Conservation (phyloP, 2,329 filamentous ascomycete genomes). For the Fusarium algeriense region DNA sequence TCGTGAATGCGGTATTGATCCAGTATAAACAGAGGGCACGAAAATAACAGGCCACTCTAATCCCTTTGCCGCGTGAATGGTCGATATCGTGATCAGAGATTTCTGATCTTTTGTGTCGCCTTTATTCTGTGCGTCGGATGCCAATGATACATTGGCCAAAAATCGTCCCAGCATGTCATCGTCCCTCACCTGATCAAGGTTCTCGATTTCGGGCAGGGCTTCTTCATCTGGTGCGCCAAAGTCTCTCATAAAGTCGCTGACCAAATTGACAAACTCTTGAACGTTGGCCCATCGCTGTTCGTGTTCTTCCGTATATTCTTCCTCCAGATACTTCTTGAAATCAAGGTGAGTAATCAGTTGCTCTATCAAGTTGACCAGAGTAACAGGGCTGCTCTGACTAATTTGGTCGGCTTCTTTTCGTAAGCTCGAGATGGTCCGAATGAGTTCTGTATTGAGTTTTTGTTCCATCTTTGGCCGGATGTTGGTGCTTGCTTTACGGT, state of each 20-base stretch:
- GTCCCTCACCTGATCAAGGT: slow-evolving; percentile 75
- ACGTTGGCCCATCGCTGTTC: slow-evolving; percentile 90
- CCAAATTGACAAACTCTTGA: slow-evolving; percentile 85
- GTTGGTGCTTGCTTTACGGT: slow-evolving; percentile 60
- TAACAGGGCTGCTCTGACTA: slow-evolving; percentile 45
- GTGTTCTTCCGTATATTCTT: slow-evolving; percentile 78
- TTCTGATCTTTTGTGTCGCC: slow-evolving; percentile 67
- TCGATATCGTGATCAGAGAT: slow-evolving; percentile 87
- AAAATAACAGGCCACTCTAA: slow-evolving; percentile 98
- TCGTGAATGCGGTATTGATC: slow-evolving; percentile 89
- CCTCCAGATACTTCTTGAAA: slow-evolving; percentile 80
- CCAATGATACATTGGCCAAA: slow-evolving; percentile 90
- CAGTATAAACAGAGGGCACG: slow-evolving; percentile 88
- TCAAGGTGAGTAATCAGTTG: slow-evolving; percentile 72
- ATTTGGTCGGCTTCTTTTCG: slow-evolving; percentile 49
- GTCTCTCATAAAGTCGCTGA: slow-evolving; percentile 74
- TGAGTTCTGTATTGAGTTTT: slow-evolving; percentile 64
- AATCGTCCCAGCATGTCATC: slow-evolving; percentile 77
- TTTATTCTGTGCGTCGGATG: slow-evolving; percentile 79
- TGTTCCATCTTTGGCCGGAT: slow-evolving; percentile 65
- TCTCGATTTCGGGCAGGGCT: slow-evolving; percentile 75
- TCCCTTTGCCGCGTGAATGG: slow-evolving; percentile 95
- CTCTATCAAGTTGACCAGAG: slow-evolving; percentile 63
- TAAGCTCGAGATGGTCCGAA: slow-evolving; percentile 56
- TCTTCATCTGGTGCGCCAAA: slow-evolving; percentile 63